These are phyloP conservation scores for Aspergillus hancockii DNA, from an alignment of 495 filamentous ascomycete genomes.

Conservation along the genomic window DNA sequence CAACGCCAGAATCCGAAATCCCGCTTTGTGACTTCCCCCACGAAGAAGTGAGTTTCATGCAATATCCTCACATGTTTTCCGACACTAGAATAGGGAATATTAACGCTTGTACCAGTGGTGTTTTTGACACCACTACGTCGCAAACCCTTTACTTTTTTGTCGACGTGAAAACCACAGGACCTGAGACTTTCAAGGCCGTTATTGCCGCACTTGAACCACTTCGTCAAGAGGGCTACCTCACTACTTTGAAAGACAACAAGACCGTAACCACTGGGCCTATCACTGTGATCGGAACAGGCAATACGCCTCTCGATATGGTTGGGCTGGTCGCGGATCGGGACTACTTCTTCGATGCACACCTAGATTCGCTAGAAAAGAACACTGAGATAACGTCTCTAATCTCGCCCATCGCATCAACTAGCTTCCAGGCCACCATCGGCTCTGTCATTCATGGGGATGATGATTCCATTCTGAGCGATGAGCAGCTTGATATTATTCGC, in stretches of 20 bases:
- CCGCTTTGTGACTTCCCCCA: constrained; percentile 37
- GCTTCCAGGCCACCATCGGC: constrained; percentile 45
- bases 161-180: constrained; percentile 65
- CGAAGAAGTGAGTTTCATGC: constrained; percentile 36
- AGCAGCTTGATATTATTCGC: constrained; percentile 59
- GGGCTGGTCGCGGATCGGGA: constrained; percentile 50
- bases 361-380: constrained; percentile 46
- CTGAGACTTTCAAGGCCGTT: constrained; percentile 55
- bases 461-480: constrained; percentile 36
- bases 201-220: constrained; percentile 65
- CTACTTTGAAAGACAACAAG: constrained; percentile 53
- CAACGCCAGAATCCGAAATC: constrained; percentile 48
- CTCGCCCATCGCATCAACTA: constrained; percentile 54
- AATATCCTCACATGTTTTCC: not conserved
- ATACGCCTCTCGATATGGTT: constrained; percentile 68
- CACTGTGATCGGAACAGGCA: constrained; percentile 79
- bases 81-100: not conserved
- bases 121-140: constrained; percentile 50
- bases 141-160: constrained; percentile 72
- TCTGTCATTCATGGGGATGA: constrained; percentile 29
- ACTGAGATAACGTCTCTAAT: constrained; percentile 45
- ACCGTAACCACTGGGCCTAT: constrained; percentile 54
- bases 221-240: constrained; percentile 60
- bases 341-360: constrained; percentile 64
- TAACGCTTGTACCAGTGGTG: constrained; percentile 31